Evolutionary conservation across 441 rosid genomes (phyloP).

Genomic region (Euphorbia schlechtendalii): DNA sequence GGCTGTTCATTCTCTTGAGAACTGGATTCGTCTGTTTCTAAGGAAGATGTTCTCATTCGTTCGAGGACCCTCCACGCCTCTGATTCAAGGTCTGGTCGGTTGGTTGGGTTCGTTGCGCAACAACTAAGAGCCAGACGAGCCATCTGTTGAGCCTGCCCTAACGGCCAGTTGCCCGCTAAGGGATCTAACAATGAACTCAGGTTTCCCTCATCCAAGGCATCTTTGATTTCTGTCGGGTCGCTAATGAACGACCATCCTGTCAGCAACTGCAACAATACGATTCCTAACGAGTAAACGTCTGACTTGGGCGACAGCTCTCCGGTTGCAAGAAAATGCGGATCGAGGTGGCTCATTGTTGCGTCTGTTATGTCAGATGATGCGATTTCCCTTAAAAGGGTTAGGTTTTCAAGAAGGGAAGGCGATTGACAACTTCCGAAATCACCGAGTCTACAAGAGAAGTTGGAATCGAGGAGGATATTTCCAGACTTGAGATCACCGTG

Average conservation of each 20-base stretch:
- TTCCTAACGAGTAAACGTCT: conserved; percentile 83
- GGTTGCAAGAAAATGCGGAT: conserved; percentile 60
- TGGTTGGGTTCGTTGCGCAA: conserved; percentile 49
- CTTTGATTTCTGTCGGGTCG: conserved; percentile 50
- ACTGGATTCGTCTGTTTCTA: conserved; percentile 38
- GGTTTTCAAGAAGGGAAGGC: conserved; percentile 23
- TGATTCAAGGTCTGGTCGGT: conserved; percentile 67
- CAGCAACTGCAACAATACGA: conserved; percentile 61
- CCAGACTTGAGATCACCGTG: conserved; percentile 83
- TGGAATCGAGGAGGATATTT: conserved; percentile 71
- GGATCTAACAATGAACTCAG: conserved; percentile 59
- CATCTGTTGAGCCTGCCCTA: conserved; percentile 78
- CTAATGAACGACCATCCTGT: conserved; percentile 61
- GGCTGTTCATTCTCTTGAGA: conserved; percentile 52
- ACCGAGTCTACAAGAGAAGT: conserved; percentile 62
- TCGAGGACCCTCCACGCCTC: conserved; percentile 84
- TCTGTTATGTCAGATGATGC: conserved; percentile 29
- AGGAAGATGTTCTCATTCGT: conserved; percentile 76
- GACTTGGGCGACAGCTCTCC: conserved; percentile 78
- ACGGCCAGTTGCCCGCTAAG: conserved; percentile 90
- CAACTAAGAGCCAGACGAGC: conserved; percentile 74
- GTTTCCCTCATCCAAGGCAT: conserved; percentile 43
- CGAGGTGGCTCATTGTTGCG: conserved; percentile 59
- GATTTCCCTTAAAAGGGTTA: conserved; percentile 18
- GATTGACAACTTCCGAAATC: conserved; percentile 66